Evolutionary conservation across 495 filamentous ascomycete species (phyloP), one percentile per base, ranked within the genome.

Genomic region (Hapsidospora chrysogenum): DNA sequence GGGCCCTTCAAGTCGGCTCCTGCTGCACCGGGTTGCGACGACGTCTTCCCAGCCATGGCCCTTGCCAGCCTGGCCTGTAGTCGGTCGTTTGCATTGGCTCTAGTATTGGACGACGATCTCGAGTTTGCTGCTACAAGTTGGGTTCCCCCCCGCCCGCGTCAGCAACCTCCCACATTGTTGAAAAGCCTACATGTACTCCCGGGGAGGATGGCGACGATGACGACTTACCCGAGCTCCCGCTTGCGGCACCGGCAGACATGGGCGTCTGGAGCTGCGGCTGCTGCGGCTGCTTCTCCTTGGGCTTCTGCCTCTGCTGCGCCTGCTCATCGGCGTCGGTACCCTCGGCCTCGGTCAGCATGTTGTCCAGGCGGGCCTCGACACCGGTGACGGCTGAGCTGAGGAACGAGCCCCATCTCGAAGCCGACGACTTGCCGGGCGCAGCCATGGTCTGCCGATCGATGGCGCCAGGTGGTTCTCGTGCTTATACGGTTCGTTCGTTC

Each of bases 281-380:
- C 16, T 34, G 39, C 10, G 38, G 44, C 31, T 45, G 54, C 33
- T 37, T 18, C 10, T 43, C 49, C 45, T 47, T 56, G 35, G 39
- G 40, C 48, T 49, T 45, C 33, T 38, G 52, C 20, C 39, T 38
- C 18, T 4, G 2, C 16, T 18, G 2, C 20, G 8, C 2, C 18
- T 4, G 2, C 16, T 18, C 1, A 22, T 9, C 2, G 21, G 11
- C 3, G 23, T 15, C 21, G 33, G 17, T 15, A 45, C 27, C 5
- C 13, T 80, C 74, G 21, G 76, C 70, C 27, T 93, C 86, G 39
- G 85, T 76, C 39, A 99, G 65, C 36, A 99, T 94, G 31, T 70
- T 81, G 52, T 99, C 89, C 27, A 99, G 64, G 31, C 81, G 74
- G 39, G 86, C 92, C 57, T 99, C 89, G 31, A 99, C 79, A 26